Percentiles rank a stretch among this genome's conserved stretches.
These are phyloP conservation scores for Prunus campanulata DNA, from an alignment of 306 rosid genomes.

Conservation along the genomic window DNA sequence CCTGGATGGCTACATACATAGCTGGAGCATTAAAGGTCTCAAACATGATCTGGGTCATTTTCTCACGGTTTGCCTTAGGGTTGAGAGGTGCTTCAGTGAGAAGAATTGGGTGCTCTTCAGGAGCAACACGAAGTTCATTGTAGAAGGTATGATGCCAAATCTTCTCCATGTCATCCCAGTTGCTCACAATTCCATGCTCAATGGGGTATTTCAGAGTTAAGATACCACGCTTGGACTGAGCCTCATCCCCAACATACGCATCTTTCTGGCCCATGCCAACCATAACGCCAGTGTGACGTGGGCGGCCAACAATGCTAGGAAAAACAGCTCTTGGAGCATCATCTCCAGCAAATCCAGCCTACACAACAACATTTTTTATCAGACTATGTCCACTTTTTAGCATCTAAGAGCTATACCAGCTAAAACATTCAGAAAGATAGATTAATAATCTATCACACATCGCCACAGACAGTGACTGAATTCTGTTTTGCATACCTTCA, in stretches of 20 bases:
- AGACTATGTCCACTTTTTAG: neutral
- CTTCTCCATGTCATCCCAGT: constrained; percentile 90
- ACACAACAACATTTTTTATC: neutral
- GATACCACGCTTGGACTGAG: constrained; percentile 41
- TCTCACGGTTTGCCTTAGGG: constrained; percentile 70
- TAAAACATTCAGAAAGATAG: neutral
- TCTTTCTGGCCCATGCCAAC: constrained; percentile 41
- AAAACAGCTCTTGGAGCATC: constrained; percentile 43
- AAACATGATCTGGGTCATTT: constrained; percentile 42
- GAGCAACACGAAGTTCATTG: constrained; percentile 42
- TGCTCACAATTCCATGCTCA: constrained; percentile 80
- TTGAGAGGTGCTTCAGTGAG: constrained; percentile 78
- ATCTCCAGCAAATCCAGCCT: constrained; percentile 46
- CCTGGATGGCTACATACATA: constrained; percentile 76
- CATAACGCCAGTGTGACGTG: constrained; percentile 40
- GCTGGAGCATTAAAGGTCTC: constrained; percentile 67
- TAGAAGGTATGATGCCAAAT: constrained; percentile 47
- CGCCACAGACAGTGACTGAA: neutral
- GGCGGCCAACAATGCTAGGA: constrained; percentile 43
- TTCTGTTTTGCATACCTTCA: constrained; percentile 24
- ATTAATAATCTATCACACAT: neutral
- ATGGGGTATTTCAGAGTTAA: constrained; percentile 55
- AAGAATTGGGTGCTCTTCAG: constrained; percentile 63
- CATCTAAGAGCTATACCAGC: neutral
- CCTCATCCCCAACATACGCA: constrained; percentile 43